Conservation (phyloP, 176 grass and related monocot species). For the sorghum (Sorghum bicolor) region DNA sequence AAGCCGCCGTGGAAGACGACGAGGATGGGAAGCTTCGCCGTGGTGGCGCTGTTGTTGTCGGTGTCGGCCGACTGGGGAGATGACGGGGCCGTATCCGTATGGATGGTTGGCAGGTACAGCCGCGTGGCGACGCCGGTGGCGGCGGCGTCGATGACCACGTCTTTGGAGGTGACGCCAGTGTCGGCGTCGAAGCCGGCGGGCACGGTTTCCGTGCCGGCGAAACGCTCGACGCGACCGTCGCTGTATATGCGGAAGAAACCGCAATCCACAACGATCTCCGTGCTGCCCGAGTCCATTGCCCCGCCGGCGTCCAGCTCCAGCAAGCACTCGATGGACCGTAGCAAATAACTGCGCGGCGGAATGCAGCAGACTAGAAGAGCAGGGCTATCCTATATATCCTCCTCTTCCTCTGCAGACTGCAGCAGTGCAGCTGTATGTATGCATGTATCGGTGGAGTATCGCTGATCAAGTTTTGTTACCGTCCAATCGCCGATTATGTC, state of each 20-base stretch:
- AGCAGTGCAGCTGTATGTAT: no score
- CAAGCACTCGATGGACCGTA: not conserved
- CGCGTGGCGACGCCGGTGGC: conserved; percentile 25
- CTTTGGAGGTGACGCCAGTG: conserved; percentile 38
- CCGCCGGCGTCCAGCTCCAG: not conserved
- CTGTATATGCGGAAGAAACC: conserved; percentile 18
- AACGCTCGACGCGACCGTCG: conserved; percentile 23
- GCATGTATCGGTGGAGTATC: no score
- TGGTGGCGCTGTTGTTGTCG: not conserved
- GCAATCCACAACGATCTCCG: conserved; percentile 12
- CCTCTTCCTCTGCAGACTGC: no score
- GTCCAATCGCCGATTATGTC: no score
- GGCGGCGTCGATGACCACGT: conserved; percentile 29
- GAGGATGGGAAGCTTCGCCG: conserved; percentile 31
- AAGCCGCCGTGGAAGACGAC: conserved; percentile 67
- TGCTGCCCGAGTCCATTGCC: conserved; percentile 19
- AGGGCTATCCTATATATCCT: no score
- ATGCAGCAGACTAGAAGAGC: no score
- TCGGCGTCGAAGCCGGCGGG: conserved; percentile 38
- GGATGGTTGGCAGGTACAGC: conserved; percentile 23
- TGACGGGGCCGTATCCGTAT: no score
- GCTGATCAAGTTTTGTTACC: no score
- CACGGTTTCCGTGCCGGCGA: not conserved
- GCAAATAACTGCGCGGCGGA: no score
- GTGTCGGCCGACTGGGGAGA: not conserved